Evolutionary conservation across 306 rosid genomes (phyloP), one percentile per base, ranked within the genome.

Genomic region (Inga oerstediana): DNA sequence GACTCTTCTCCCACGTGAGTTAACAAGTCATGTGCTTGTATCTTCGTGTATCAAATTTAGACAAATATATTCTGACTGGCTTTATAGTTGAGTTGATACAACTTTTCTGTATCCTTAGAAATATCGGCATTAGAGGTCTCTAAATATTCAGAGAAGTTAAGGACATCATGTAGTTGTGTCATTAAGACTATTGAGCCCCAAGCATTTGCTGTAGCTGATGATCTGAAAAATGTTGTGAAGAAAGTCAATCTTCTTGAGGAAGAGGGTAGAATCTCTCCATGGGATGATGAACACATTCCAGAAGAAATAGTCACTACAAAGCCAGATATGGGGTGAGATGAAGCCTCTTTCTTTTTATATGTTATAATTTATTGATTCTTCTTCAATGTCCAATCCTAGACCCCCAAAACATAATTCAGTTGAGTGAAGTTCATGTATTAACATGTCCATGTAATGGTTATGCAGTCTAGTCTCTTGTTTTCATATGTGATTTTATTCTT

Each of bases 261-360:
- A 90, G 93, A 87, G 64, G 85, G 89, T 66, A 74, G 52, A 72
- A 91, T 96, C 83, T 79, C 94, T 83, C 82, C 84, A 67, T 92
- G 93, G 99, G 97, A 93, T 43, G 99, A 92, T 32, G 98, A 96
- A 73, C 88, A 90, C n/a, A 89, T 96, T 81, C 99, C 99, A 8
- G 99, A 93, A 85, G 98, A 93, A 90, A 90, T 96, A 87, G 96
- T 96, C 81, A 81, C 84, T 84, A 61, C 81, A 81, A 91, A 89
- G 89, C 98, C 99, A 78, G 87, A 85, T 83, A 89, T 88, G 81
- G 99, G 99, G 99, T 93, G 89, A 92, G 89, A 70, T 80, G 59
- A 82, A 64, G 72, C 54, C 74, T 19, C 71, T 78, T 78, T 85
- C 75, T 80, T 71, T 83, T 56, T 59, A 41, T 72, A 52, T 24